Conservation (phyloP, 2,329 filamentous ascomycete species). For the Cytospora schulzeri region DNA sequence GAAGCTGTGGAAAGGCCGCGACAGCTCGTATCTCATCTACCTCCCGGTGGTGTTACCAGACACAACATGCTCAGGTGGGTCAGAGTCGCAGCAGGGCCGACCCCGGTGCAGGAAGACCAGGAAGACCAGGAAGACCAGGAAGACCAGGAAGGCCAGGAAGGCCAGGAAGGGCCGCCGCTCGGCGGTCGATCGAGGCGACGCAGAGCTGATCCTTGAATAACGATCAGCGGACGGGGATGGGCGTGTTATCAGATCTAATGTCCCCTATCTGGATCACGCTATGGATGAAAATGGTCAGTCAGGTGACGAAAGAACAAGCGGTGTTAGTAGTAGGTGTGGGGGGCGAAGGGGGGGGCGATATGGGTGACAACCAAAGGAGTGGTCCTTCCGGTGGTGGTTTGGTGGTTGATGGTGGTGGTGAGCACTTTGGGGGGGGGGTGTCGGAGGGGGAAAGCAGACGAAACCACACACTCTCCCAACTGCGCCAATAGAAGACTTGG, state of each 20-base stretch:
- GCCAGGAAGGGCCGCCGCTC: neutral
- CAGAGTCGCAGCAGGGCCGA: neutral
- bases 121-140: too few species aligned
- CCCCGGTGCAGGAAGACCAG: too few species aligned
- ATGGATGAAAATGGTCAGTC: too few species aligned
- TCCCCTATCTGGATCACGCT: neutral
- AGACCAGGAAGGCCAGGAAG: neutral
- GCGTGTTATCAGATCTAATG: neutral
- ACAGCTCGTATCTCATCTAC: constrained; percentile 15
- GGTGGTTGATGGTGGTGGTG: too few species aligned
- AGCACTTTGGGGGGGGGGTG: too few species aligned
- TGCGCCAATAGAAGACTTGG: neutral
- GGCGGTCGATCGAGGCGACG: neutral
- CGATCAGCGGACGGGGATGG: neutral
- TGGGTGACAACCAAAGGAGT: neutral
- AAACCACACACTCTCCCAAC: too few species aligned
- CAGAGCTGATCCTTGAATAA: neutral
- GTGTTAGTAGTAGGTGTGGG: neutral
- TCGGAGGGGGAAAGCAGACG: too few species aligned
- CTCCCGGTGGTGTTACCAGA: constrained; percentile 10
- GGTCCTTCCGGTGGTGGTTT: neutral
- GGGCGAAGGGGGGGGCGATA: too few species aligned
- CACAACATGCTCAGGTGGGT: constrained; percentile 1
- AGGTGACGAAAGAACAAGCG: neutral
- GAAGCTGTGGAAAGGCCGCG: neutral